Evolutionary conservation across 306 rosid genomes (phyloP), one percentile per base, ranked within the genome.

Genomic region (Sphenostylis stenocarpa): DNA sequence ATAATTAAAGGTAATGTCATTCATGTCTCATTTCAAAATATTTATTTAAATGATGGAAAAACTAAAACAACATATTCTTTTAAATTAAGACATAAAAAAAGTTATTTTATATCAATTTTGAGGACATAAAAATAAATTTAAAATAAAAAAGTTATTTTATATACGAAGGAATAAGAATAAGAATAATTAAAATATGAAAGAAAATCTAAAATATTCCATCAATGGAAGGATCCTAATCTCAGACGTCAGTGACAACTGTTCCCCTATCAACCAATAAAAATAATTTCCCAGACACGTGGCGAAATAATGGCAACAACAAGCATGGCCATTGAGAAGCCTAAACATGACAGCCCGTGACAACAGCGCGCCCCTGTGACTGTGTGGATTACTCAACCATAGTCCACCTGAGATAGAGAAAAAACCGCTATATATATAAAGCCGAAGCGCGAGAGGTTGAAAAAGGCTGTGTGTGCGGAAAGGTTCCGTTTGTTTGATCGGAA

Each of bases 311-410:
- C 19, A 6, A 5, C 16, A 13, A 45, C 10, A 16, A 0, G 3
- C 0, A 7, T 17, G 26, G 24, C 3, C 67, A 0, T 67, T 81
- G 72, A 81, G 21, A 9, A 6, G 4, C 0, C 0, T 2, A 13
- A n/a, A 58, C 4, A 1, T 67, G n/a, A 81, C 80, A 38, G 72
- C 1, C 39, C 1, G 78, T 63, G 60, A 63, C 1, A 70, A 0
- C 17, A 76, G 29, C 13, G 7, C 7, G 6, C 10, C 82, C 64
- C 78, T 0, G 21, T 34, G n/a, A 70, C 78, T 7, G 31, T 7
- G 31, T 52, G 17, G 81, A 70, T 70, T 33, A 62, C 81, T 61
- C 62, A 26, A 69, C 65, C 74, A 20, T 51, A 81, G 84, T 68
- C 73, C 85, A 69, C 81, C 61, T 52, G 77, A 31, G 24, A 76